Percentiles rank a stretch among this genome's conserved stretches.
These are phyloP conservation scores for Neoascochyta sp. DNA, from an alignment of 2,329 filamentous ascomycete species.

Conservation along the genomic window DNA sequence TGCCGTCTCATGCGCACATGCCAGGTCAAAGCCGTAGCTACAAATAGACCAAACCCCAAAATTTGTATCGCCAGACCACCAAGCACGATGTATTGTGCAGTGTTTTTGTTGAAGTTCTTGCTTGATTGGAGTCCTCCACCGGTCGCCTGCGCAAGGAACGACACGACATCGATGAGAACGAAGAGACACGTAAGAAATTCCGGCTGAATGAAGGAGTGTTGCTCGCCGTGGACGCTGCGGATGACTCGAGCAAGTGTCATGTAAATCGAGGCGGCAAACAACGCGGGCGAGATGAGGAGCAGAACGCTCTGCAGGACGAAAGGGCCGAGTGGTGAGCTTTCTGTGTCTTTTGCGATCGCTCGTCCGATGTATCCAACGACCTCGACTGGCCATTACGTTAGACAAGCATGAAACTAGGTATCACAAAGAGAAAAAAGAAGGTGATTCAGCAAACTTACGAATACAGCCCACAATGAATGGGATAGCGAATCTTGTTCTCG, in stretches of 20 bases:
- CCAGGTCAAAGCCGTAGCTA: neutral
- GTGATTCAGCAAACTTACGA: too few relatives aligned
- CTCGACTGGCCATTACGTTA: conserved; percentile 35
- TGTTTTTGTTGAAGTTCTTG: neutral
- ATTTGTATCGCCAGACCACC: conserved; percentile 18
- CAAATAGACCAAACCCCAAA: conserved; percentile 45
- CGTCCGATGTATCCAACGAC: conserved; percentile 50
- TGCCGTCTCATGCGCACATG: neutral
- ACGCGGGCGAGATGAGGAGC: conserved; percentile 45
- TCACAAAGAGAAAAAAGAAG: too few relatives aligned
- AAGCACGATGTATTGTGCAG: conserved; percentile 3
- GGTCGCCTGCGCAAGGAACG: conserved; percentile 42
- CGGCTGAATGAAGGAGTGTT: conserved; percentile 37
- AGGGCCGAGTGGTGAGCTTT: conserved; percentile 28
- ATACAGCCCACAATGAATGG: too few relatives aligned
- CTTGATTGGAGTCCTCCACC: conserved; percentile 34
- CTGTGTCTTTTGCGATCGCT: conserved; percentile 33
- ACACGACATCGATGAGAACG: conserved; percentile 46
- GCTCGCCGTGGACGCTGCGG: conserved; percentile 37
- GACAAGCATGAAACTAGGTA: too few relatives aligned
- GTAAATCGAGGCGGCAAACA: conserved; percentile 49
- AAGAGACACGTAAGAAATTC: conserved; percentile 46
- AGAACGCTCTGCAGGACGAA: conserved; percentile 46
- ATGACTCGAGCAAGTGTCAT: conserved; percentile 49
- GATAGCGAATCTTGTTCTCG: too few relatives aligned